Evolutionary conservation across 148 eudicot genomes (phyloP), one percentile per base, ranked within the genome.

Genomic region (Silene latifolia): DNA sequence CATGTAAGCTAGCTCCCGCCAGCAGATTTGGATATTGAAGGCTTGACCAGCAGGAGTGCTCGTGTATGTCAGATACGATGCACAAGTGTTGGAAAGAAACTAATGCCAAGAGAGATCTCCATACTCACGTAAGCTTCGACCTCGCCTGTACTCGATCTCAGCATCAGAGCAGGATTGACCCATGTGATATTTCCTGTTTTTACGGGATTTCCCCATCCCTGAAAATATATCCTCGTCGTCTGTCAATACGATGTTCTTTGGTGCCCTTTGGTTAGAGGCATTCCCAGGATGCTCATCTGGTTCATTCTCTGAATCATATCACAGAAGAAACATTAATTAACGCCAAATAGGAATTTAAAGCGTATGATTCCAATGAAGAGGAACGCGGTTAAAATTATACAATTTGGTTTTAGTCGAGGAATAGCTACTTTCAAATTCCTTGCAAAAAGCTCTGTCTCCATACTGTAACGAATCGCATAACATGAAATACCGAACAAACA

Each of bases 81-180:
- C 35, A 32, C 3, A 32, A 32, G 35, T 32, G 3, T 4, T 32
- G 35, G 35, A 32, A 32, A 32, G 35, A 25, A 8, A 54, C 76
- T 80, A 80, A 32, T 76, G 76, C 82, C 82, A 80, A 46, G 77
- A 48, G 56, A 72, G 64, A 44, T 78, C 81, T 75, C 84, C 81
- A 74, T 84, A 77, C 82, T 87, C 89, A 73, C 96, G 87, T 84
- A 88, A 82, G 76, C 93, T 94, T 76, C 90, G 77, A 20, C 91
- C 95, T 85, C 98, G 89, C 74, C 95, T 91, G 74, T 94, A 94
- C 72, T 94, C 98, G 59, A 94, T 83, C 80, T 94, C 98, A 67
- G 98, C 98, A 80, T 94, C 98, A 1, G 98, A 94, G 83, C 87
- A 88, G 65, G 93, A 87, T 20, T 80, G 82, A 48, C 90, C 92